Base-by-base conservation (phyloP, 1,284 basidiomycete genomes). In the Anthracocystis panici-leucophaei region DNA sequence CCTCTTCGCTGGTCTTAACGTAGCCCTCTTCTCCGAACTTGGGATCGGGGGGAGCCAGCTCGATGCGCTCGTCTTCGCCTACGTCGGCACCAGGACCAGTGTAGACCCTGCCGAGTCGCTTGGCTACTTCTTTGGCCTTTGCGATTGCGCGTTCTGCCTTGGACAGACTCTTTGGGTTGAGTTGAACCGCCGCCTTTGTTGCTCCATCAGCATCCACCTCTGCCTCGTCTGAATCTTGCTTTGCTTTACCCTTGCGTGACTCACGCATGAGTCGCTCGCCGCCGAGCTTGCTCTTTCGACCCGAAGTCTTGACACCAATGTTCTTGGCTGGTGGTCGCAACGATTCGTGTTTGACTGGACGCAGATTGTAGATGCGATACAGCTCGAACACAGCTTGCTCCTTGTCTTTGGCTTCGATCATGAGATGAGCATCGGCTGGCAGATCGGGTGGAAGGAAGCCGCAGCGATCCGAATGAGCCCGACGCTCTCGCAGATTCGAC, bases 341-440 rank as follows among this genome's bases (percentile, higher is more conserved):
- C 83, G 78, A 88, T 78, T 82, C 90, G 75, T 91, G 87, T 21
- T 88, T 88, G 29, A 93, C 91, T 12, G 90, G 88, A 55, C 90
- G 87, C 8, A 95, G 85, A 48, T 87, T 87, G 81, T 96, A 95
- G 49, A 93, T 90, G 69, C 93, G 87, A 82, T 93, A 91, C 42
- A 96, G 84, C 74, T 95, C 90, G 59, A 97, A 89, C 8, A 97
- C 94, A 8, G 93, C 94, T 84, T 96, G 94, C 85, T 96, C 94
- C 86, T 95, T 94, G 84, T 93, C 92, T 84, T 94, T 93, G 9
- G 92, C 92, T 88, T 97, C 94, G 70, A 97, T 93, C 94, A 96
- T 96, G 73, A 96, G 84, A 85, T 96, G 93, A 61, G 81, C 64
- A 41, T 85, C 79, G 1, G 80, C 78, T 1, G 85, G 85, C 27